phyloP scores from a whole-genome alignment of 2,329 filamentous ascomycete species.

The Helotiales sp. region DNA sequence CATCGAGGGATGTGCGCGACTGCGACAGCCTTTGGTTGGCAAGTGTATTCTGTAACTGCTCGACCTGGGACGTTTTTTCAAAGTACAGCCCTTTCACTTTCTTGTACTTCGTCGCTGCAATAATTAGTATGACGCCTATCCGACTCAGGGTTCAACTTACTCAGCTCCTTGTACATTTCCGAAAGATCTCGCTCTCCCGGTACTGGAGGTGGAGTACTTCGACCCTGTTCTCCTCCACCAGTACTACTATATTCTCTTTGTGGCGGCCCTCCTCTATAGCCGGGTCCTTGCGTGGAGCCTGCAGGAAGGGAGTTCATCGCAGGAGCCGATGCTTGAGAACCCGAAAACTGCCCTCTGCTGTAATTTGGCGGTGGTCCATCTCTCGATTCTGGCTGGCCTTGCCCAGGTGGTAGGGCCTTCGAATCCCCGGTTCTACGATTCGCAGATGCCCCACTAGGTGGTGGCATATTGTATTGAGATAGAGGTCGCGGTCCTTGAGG shows the following conservation, averaged over 20 bases:
- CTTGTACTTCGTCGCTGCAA: slow-evolving; percentile 87
- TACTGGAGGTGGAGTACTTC: slow-evolving; percentile 52
- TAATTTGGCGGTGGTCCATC: slow-evolving; percentile 39
- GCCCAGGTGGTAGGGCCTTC: slow-evolving; percentile 35
- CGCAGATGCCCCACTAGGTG: slow-evolving; percentile 30
- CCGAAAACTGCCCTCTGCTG: slow-evolving; percentile 35
- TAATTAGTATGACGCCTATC: slow-evolving; percentile 19
- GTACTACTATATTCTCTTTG: slow-evolving; percentile 41
- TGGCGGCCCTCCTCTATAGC: slow-evolving; percentile 42
- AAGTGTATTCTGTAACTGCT: slow-evolving; percentile 95
- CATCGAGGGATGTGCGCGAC: slow-evolving; percentile 91
- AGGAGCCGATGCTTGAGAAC: slow-evolving; percentile 35
- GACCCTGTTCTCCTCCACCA: slow-evolving; percentile 47
- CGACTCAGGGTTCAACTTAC: slow-evolving; percentile 39
- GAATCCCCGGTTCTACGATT: slow-evolving; percentile 40
- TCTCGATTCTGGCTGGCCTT: slow-evolving; percentile 37
- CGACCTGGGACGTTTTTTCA: slow-evolving; percentile 86
- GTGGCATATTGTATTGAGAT: slow-evolving; percentile 41
- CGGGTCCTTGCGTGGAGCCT: slow-evolving; percentile 33
- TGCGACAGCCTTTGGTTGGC: slow-evolving; percentile 94
- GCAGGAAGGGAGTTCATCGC: slow-evolving; percentile 34
- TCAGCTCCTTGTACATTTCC: slow-evolving; percentile 50
- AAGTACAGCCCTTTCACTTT: slow-evolving; percentile 98
- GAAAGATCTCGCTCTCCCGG: slow-evolving; percentile 39
- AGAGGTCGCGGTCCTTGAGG: slow-evolving; percentile 35